Conservation (phyloP, 768 basidiomycete genomes). For the Jaapia argillacea region DNA sequence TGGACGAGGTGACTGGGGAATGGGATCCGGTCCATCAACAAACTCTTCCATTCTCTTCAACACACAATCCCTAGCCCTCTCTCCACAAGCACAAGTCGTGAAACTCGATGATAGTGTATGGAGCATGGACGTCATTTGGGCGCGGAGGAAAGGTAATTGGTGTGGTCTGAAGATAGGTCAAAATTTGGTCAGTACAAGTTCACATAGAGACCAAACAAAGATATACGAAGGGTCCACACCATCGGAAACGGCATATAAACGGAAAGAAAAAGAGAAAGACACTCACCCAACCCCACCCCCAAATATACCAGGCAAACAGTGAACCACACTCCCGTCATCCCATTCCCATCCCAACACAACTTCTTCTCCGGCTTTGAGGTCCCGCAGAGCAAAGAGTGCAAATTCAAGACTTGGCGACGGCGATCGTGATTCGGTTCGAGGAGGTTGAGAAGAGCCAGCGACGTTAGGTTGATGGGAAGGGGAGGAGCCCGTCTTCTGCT, state of each 20-base stretch:
- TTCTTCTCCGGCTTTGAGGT: constrained; percentile 74
- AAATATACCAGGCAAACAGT: constrained; percentile 62
- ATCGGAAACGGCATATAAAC: constrained; percentile 42
- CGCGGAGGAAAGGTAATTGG: constrained; percentile 41
- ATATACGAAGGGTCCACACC: background rate
- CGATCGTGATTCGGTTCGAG: too few species aligned
- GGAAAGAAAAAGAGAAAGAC: constrained; percentile 43
- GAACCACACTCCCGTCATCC: constrained; percentile 87
- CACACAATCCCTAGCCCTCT: constrained; percentile 51
- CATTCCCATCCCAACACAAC: constrained; percentile 92
- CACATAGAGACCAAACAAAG: constrained; percentile 2
- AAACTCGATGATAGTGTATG: constrained; percentile 63
- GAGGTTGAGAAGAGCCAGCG: too few species aligned
- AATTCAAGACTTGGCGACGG: constrained; percentile 57
- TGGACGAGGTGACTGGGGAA: constrained; percentile 13
- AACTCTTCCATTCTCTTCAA: constrained; percentile 56
- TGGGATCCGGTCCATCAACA: constrained; percentile 32
- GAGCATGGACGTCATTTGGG: constrained; percentile 61
- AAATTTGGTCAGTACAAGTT: constrained; percentile 1
- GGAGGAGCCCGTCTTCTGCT: too few species aligned
- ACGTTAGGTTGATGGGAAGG: too few species aligned
- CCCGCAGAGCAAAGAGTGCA: constrained; percentile 70
- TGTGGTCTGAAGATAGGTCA: constrained; percentile 25
- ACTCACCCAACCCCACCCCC: too few species aligned
- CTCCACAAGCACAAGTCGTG: constrained; percentile 67